Evolutionary conservation across 2,329 filamentous ascomycete genomes (phyloP).

Genomic region (Cordyceps militaris): DNA sequence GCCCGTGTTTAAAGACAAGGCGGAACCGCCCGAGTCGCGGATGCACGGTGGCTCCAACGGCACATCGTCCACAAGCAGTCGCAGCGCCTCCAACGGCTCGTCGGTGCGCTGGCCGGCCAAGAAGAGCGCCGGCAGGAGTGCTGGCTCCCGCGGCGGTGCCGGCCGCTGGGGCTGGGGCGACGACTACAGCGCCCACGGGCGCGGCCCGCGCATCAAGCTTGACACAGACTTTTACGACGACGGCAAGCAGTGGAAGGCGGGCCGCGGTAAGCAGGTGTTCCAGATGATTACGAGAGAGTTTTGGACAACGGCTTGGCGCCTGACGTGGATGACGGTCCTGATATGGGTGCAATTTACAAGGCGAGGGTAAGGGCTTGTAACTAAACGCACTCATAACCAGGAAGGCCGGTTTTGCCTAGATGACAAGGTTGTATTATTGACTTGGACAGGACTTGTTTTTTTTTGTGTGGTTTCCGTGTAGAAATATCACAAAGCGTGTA

Average conservation of each 20-base stretch:
- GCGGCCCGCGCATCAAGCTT: conserved; percentile 47
- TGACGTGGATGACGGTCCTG: conserved; percentile 54
- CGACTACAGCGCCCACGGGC: conserved; percentile 29
- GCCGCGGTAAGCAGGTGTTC: conserved; percentile 28
- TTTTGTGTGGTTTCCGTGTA: not conserved
- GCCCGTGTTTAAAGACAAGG: conserved; percentile 48
- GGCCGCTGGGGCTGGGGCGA: conserved; percentile 39
- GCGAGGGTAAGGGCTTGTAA: conserved; percentile 42
- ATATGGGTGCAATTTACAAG: conserved; percentile 64
- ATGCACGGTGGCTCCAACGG: conserved; percentile 22
- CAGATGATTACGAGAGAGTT: conserved; percentile 52
- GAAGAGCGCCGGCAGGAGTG: conserved; percentile 33
- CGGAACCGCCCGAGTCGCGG: conserved; percentile 32
- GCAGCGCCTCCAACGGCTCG: conserved; percentile 22
- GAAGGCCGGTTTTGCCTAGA: not conserved
- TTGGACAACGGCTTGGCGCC: conserved; percentile 51
- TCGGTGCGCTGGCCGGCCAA: conserved; percentile 18
- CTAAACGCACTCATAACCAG: too few relatives aligned
- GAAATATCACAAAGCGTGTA: not conserved
- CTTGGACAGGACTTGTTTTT: not conserved
- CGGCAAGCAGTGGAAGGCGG: conserved; percentile 28
- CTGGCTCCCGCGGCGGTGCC: conserved; percentile 27
- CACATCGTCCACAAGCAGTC: conserved; percentile 11
- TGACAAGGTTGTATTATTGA: not conserved
- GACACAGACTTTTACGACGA: conserved; percentile 41